Conservation (phyloP, 495 filamentous ascomycete species). For the Lepidopterella palustris region DNA sequence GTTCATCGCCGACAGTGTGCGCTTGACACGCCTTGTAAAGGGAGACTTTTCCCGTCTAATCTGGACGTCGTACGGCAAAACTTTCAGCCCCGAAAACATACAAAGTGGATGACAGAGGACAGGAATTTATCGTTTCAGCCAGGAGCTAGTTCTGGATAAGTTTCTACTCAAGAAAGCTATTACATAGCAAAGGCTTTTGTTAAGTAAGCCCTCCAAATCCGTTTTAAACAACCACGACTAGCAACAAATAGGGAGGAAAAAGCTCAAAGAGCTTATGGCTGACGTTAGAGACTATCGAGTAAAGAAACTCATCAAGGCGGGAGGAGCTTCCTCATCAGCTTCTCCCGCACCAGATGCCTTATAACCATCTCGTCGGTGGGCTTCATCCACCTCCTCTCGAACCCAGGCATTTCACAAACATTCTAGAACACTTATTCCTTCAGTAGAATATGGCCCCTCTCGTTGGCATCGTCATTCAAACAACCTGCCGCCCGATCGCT, state of each 20-base stretch:
- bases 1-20: background rate
- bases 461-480: too few relatives aligned
- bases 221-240: background rate
- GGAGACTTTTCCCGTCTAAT: background rate
- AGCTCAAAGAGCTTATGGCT: background rate
- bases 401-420: too few relatives aligned
- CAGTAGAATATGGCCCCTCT: too few relatives aligned
- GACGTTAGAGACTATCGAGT: background rate
- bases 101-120: background rate
- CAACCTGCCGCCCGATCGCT: too few relatives aligned
- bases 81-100: background rate
- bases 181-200: background rate
- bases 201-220: background rate
- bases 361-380: too few relatives aligned
- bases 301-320: background rate
- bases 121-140: background rate
- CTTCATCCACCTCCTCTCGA: too few relatives aligned
- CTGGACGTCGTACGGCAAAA: background rate
- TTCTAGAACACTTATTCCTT: too few relatives aligned
- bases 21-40: background rate
- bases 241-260: background rate
- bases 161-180: background rate
- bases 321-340: too few relatives aligned
- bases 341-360: too few relatives aligned
- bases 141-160: background rate